Percentiles rank a stretch among this genome's conserved stretches.
Evolutionary conservation across 2,329 filamentous ascomycete species (phyloP).

Genomic region (Ceratocystis alfenasii): DNA sequence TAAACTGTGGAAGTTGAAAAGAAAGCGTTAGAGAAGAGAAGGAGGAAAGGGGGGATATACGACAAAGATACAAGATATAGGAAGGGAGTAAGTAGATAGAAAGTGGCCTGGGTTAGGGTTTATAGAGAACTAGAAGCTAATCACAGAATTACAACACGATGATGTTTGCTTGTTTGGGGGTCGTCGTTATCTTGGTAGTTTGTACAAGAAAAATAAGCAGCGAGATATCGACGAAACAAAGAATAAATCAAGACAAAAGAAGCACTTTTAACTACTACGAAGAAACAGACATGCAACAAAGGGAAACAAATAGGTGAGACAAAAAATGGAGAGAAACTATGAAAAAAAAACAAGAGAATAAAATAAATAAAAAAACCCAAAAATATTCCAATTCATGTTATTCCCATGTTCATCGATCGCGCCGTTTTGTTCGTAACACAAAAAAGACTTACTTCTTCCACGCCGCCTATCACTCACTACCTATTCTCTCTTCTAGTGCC

Average conservation of each 20-base stretch:
- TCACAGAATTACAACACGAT: not conserved
- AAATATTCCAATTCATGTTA: slow-evolving; percentile 3
- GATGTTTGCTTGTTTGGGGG: not conserved
- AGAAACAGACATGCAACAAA: not conserved
- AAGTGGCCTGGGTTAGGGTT: not conserved
- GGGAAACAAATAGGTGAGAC: not conserved
- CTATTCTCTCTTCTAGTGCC: not conserved
- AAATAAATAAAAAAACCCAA: not conserved
- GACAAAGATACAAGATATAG: not conserved
- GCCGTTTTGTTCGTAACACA: not conserved
- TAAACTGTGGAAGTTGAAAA: slow-evolving; percentile 42
- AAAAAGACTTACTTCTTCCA: not conserved
- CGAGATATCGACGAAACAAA: not conserved
- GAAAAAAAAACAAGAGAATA: slow-evolving; percentile 5
- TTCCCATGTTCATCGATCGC: slow-evolving; percentile 2
- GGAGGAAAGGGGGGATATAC: not conserved
- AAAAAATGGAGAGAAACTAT: not conserved
- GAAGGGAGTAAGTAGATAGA: not conserved
- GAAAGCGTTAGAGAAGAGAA: not conserved
- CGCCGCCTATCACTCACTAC: not conserved
- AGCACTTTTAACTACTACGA: not conserved
- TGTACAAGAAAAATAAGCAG: slow-evolving; percentile 5
- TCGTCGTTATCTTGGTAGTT: not conserved
- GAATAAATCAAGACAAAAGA: slow-evolving; percentile 1
- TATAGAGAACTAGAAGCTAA: not conserved